Evolutionary conservation across 768 basidiomycete genomes (phyloP).

Genomic region (Solioccasus polychromus): DNA sequence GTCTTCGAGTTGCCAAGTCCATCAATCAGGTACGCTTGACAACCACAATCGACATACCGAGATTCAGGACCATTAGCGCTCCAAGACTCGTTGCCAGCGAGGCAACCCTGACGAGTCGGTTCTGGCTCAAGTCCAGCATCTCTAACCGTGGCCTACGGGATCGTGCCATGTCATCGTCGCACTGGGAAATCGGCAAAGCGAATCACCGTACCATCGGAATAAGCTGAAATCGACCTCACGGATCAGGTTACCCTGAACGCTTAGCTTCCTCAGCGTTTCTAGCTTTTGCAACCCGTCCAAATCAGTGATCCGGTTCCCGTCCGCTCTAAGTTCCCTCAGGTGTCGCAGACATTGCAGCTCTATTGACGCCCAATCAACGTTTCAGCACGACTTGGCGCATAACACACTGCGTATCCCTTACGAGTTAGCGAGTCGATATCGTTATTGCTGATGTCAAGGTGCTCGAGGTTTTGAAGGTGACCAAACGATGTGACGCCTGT

Average conservation of each 20-base stretch:
- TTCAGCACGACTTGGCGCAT: neutral
- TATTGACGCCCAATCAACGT: conserved; percentile 32
- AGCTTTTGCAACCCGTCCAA: conserved; percentile 76
- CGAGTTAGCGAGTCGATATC: conserved; percentile 83
- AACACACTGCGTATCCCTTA: conserved; percentile 37
- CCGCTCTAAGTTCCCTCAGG: conserved; percentile 86
- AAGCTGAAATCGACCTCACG: conserved; percentile 53
- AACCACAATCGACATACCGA: conserved; percentile 59
- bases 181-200: conserved; percentile 5
- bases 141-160: conserved; percentile 58
- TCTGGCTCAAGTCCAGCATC: conserved; percentile 78
- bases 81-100: conserved; percentile 58
- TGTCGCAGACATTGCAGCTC: conserved; percentile 83
- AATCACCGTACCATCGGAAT: conserved; percentile 59
- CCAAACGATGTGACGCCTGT: conserved; percentile 84
- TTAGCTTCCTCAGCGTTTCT: conserved; percentile 81
- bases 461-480: conserved; percentile 83
- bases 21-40: conserved; percentile 16
- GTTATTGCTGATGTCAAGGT: conserved; percentile 88
- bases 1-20: conserved; percentile 45
- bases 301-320: conserved; percentile 75
- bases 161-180: conserved; percentile 11
- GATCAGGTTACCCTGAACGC: conserved; percentile 73
- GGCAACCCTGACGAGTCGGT: conserved; percentile 55
- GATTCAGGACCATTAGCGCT: conserved; percentile 69